A percentile compares a stretch with the other conserved stretches of the same genome.
phyloP scores from a whole-genome alignment of 208 protist species.

The Acanthamoeba lenticulata region DNA sequence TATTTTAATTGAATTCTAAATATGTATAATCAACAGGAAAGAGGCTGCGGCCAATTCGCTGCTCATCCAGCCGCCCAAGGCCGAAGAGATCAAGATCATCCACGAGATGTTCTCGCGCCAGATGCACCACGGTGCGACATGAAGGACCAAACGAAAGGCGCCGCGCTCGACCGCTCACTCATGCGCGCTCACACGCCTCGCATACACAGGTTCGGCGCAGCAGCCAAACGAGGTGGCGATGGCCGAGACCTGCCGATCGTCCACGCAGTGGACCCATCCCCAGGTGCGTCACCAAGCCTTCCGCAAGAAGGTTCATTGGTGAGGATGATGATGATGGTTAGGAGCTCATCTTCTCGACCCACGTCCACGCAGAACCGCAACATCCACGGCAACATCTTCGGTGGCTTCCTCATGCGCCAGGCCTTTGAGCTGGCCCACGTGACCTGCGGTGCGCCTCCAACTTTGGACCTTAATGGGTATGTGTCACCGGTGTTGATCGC shows the following conservation, averaged over 20 bases:
- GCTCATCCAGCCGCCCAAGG: neutral
- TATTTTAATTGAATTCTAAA: too few species aligned
- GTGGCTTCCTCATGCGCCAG: slow-evolving; percentile 62
- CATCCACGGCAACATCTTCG: slow-evolving; percentile 67
- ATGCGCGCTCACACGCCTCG: too few species aligned
- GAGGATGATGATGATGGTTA: too few species aligned
- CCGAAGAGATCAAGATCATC: slow-evolving; percentile 32
- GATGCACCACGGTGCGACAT: neutral
- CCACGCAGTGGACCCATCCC: slow-evolving; percentile 61
- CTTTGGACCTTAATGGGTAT: neutral
- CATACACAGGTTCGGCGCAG: too few species aligned
- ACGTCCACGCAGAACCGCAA: slow-evolving; percentile 69
- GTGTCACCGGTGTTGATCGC: neutral
- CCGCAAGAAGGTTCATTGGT: too few species aligned
- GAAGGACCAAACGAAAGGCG: neutral
- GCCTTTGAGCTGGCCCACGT: slow-evolving; percentile 56
- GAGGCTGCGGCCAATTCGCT: slow-evolving; percentile 46
- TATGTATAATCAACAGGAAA: too few species aligned
- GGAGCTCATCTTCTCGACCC: too few species aligned
- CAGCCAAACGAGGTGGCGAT: neutral
- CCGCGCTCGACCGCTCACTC: neutral
- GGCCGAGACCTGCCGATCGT: neutral
- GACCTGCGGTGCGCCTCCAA: neutral
- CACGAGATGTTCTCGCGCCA: slow-evolving; percentile 42
- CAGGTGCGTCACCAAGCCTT: too few species aligned